Base-by-base conservation (phyloP, 305 asterid genomes). In the Solanum chacoense region DNA sequence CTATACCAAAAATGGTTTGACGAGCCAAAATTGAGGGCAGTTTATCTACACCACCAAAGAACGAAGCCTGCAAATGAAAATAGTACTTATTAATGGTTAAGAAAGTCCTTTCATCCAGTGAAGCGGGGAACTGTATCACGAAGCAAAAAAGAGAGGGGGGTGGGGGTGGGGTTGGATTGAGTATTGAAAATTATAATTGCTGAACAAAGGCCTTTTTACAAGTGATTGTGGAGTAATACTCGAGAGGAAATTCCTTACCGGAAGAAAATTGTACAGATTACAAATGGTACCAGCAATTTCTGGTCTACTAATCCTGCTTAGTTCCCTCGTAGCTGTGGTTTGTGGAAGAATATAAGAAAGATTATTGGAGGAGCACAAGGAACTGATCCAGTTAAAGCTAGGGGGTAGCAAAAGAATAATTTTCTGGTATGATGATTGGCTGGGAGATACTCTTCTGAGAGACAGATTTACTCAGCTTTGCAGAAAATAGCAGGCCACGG, bases 11-110 rank as follows among this genome's bases (percentile, higher is more conserved):
- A 40, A 91, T 40, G 31, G 89, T 89, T 50, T 78, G 92, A 45
- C 92, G 91, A 59, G 90, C 90, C 78, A 91, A 89, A 45, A 89
- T 34, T 65, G 85, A 65, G n/a, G 92, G 91, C 65, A 91, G 90
- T 72, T 85, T 88, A 79, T 91, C 91, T 65, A 75, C 85, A 71
- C 91, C 92, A 75, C 92, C 91, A 85, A 91, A 91, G 76, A 89
- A 88, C 29, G 90, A 84, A 22, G 90, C 91, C 92, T 91, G 89
- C 36, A 89, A 38, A 91, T 88, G 26, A 86, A 32, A 86, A 79
- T 67, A 26, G 78, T 71, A 50, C 59, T 37, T 71, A 85, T 37
- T 86, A 86, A 76, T 76, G 22, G 84, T 24, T 22, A 77, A 77
- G 40, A 18, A 77, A 37, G 11, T 37, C 75, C 75, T 26, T 67